Conservation (phyloP, 306 rosid species). For the Lathyrus sativus region DNA sequence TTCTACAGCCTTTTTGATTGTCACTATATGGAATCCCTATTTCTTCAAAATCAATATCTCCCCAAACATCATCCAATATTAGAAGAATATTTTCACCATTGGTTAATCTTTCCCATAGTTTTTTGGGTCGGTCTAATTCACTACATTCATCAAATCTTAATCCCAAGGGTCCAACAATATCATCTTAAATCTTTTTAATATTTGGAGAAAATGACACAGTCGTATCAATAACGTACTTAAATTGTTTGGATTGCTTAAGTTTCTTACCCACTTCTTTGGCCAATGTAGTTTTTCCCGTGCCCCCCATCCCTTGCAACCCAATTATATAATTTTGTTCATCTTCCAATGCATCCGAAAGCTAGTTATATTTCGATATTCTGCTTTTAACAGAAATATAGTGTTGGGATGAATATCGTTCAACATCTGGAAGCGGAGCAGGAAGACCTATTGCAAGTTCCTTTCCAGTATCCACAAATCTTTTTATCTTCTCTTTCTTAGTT, state of each 20-base stretch:
- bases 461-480: rapidly evolving
- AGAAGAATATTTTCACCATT: slow-evolving; percentile 24
- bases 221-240: background rate
- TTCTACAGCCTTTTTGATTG: background rate
- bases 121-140: background rate
- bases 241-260: background rate
- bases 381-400: slow-evolving; percentile 5
- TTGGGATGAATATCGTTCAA: background rate
- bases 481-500: background rate
- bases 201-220: background rate
- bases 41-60: background rate
- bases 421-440: background rate
- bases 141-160: rapidly evolving
- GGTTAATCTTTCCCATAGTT: background rate
- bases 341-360: background rate
- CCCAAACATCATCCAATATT: slow-evolving; percentile 36
- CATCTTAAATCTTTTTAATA: slow-evolving; percentile 11
- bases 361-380: background rate
- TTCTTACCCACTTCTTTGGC: slow-evolving; percentile 9
- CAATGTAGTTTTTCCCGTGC: slow-evolving; percentile 31
- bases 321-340: slow-evolving; percentile 9
- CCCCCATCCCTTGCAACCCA: slow-evolving; percentile 34
- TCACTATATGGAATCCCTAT: slow-evolving; percentile 15
- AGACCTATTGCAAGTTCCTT: slow-evolving; percentile 3
- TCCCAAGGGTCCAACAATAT: slow-evolving; percentile 17